These are phyloP conservation scores for Hymenoscyphus infarciens DNA, from an alignment of 2,329 filamentous ascomycete species.

Conservation along the genomic window DNA sequence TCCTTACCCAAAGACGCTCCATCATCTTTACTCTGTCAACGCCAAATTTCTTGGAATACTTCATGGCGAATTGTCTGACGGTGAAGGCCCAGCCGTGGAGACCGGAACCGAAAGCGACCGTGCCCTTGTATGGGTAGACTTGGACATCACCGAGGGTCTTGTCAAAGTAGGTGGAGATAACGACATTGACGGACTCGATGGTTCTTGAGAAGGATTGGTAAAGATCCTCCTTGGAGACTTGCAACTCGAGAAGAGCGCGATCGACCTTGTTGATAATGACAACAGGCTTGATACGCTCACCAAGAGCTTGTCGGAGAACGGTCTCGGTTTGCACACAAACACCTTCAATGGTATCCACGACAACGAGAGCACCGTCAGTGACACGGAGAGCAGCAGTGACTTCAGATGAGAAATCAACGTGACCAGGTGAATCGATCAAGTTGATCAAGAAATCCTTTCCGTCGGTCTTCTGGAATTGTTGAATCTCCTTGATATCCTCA, in stretches of 20 bases:
- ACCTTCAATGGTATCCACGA: slow-evolving; percentile 99
- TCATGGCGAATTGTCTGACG: slow-evolving; percentile 90
- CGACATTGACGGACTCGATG: slow-evolving; percentile 99
- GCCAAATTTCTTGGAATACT: slow-evolving; percentile 99
- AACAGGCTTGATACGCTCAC: slow-evolving; percentile 99
- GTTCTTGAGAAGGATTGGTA: slow-evolving; percentile 99
- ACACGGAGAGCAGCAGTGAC: slow-evolving; percentile 99
- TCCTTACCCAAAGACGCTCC: slow-evolving; percentile 93
- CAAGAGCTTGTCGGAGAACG: slow-evolving; percentile 95
- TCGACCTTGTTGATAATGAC: slow-evolving; percentile 99
- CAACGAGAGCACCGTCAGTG: slow-evolving; percentile 98
- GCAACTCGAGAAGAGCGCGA: slow-evolving; percentile 97
- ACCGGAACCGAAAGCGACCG: slow-evolving; percentile 98
- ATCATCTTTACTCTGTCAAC: slow-evolving; percentile 99
- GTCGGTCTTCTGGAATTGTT: slow-evolving; percentile 79
- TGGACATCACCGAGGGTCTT: slow-evolving; percentile 95
- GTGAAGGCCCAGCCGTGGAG: slow-evolving; percentile 99
- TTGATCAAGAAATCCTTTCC: slow-evolving; percentile 99
- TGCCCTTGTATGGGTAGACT: slow-evolving; percentile 97
- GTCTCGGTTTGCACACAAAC: slow-evolving; percentile 99
- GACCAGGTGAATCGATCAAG: slow-evolving; percentile 98
- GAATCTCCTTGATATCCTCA: slow-evolving; percentile 86
- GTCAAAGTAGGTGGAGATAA: slow-evolving; percentile 99
- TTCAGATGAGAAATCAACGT: slow-evolving; percentile 99
- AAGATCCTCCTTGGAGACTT: slow-evolving; percentile 97